phyloP scores from a whole-genome alignment of 257 asterid genomes.

The Solanum bulbocastanum region DNA sequence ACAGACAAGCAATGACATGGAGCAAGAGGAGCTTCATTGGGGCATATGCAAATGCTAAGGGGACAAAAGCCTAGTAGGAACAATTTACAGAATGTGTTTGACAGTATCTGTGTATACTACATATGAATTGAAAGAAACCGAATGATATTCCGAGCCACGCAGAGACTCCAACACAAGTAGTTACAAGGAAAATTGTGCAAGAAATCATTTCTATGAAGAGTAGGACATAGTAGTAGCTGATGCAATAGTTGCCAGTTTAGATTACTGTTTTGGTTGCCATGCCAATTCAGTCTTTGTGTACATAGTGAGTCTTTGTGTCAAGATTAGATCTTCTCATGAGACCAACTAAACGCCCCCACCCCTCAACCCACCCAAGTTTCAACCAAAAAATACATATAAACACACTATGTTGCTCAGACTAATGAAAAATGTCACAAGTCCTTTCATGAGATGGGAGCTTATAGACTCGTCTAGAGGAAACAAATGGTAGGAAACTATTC shows the following conservation, averaged over 20 bases:
- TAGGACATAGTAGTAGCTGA: background rate
- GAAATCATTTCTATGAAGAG: background rate
- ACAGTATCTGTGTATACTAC: background rate
- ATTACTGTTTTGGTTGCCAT: background rate
- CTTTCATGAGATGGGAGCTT: background rate
- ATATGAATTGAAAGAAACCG: background rate
- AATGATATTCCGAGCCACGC: background rate
- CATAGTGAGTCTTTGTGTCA: background rate
- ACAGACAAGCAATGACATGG: background rate
- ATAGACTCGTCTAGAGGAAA: background rate
- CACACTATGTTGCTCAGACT: background rate
- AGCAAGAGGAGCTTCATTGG: background rate
- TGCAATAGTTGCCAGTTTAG: background rate
- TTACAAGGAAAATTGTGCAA: background rate
- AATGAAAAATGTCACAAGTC: background rate
- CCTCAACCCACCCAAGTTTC: background rate
- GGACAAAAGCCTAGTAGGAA: background rate
- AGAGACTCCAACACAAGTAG: background rate
- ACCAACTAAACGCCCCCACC: background rate
- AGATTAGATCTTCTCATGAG: background rate
- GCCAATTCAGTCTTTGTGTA: background rate
- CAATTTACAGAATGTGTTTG: background rate
- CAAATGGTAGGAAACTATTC: background rate
- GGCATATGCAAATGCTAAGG: background rate
- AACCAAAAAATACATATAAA: background rate